Evolutionary conservation across 306 rosid species (phyloP), one percentile per base, ranked within the genome.

Genomic region (Quercus glauca): DNA sequence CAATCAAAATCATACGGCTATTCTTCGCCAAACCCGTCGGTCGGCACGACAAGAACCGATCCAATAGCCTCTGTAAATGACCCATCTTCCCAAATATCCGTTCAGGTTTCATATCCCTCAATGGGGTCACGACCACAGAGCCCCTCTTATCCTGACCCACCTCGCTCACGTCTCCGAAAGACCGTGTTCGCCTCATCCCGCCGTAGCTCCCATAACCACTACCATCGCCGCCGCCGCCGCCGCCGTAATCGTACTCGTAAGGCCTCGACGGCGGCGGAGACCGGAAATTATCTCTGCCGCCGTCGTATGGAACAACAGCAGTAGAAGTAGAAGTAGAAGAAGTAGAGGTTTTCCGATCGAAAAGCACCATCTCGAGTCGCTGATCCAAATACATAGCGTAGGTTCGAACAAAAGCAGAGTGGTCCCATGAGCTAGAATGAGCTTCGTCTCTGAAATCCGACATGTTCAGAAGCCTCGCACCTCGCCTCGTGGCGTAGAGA

Each of bases 351-450:
- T 91, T 93, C 73, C 83, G 88, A 56, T 91, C 94, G 29, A 83
- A 95, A 1, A 90, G 78, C 86, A 84, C 82, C 88, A 95, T 31
- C 79, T 95, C 98, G 3, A 95, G 94, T 8, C 98, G 88, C 76
- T 95, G 99, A 81, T 95, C 99, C 31, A 95, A 88, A 72, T 88
- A 95, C 92, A 95, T 77, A 12, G 99, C 94, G 58, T 89, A 95
- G 20, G 99, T 91, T 82, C 98, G 83, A 1, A 95, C 96, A 11
- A 91, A 95, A 61, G 98, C 94, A 0, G 99, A 93, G 83, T 91
- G 96, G 77, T 95, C 99, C 99, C 99, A 95, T 1, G 99, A 93
- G 87, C 88, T 91, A 3, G 99, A 91, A 85, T 95, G 99, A 71
- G 98, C 99, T 83, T 95, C 99, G 51, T 95, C 99, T 71, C 91